phyloP scores from a whole-genome alignment of 2,329 filamentous ascomycete species.

The Fusarium buharicum region DNA sequence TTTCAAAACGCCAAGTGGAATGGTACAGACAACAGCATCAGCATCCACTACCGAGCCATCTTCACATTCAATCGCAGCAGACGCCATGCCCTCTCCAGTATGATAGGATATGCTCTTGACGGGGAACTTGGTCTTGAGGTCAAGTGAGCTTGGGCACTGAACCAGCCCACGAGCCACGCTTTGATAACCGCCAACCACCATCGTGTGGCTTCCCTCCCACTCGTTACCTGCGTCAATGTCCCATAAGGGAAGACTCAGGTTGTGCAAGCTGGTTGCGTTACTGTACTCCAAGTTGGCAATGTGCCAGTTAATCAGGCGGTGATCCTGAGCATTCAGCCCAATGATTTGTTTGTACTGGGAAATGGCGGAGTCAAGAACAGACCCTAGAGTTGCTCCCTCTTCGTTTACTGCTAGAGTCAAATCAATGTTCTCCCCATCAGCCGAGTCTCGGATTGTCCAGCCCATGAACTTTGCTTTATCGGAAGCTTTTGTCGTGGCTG shows the following conservation, averaged over 20 bases:
- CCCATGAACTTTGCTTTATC: conserved; percentile 83
- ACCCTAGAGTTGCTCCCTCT: conserved; percentile 80
- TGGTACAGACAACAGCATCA: conserved; percentile 91
- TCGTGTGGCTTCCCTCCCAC: conserved; percentile 93
- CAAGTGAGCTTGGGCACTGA: conserved; percentile 78
- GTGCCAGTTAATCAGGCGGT: conserved; percentile 96
- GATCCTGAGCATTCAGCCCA: conserved; percentile 84
- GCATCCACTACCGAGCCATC: conserved; percentile 81
- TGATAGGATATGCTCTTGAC: conserved; percentile 79
- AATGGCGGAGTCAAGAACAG: conserved; percentile 92
- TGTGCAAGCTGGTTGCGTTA: conserved; percentile 88
- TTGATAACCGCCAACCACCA: conserved; percentile 93
- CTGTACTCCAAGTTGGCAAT: conserved; percentile 98
- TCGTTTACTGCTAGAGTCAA: conserved; percentile 72
- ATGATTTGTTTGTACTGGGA: conserved; percentile 86
- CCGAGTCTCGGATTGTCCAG: conserved; percentile 76
- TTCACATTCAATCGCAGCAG: conserved; percentile 76
- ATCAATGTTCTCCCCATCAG: conserved; percentile 74
- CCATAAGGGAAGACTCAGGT: conserved; percentile 90
- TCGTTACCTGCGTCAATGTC: conserved; percentile 98
- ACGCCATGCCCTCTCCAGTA: conserved; percentile 55
- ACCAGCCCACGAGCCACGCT: conserved; percentile 89
- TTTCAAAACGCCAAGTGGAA: conserved; percentile 91
- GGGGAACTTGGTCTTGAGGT: conserved; percentile 77
- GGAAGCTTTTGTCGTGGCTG: conserved; percentile 76